Base-by-base conservation (phyloP, 495 filamentous ascomycete species). In the Penicillium nucicola region DNA sequence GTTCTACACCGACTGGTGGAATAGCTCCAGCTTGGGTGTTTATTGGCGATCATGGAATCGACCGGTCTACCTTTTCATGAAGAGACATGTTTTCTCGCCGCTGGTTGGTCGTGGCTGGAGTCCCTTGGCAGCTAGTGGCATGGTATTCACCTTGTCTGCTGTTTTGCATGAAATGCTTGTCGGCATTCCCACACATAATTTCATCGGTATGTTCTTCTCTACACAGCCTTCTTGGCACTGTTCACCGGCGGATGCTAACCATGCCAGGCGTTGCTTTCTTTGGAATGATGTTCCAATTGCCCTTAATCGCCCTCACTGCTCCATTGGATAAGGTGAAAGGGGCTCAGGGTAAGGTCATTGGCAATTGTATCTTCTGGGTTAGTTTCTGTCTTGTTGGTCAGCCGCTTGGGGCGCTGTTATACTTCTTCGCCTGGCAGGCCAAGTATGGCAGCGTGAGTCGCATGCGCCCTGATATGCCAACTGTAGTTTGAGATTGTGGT, bases 21-120 rank as follows among this genome's bases (percentile, higher is more conserved):
- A 98, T 61, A 89, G 85, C 37, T 83, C 84, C 13, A 88, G 84
- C 52, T 71, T 97, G 3, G 89, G 92, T 3, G 77, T 76, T 7
- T 98, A 98, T 74, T 98, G 93, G 93, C 80, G 89, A 18, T 88
- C 86, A 0, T 98, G 93, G 93, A 98, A 98, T 64, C 95, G 93
- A 58, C 93, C 93, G 2, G 92, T 97, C 10, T 95, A 95, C 63
- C 80, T 89, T 40, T 98, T 95, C 69, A 96, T 98, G 89, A 89
- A 86, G 58, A 72, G 93, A 33, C 93, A 98, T 65, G 81, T 98
- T 23, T 96, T 89, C 72, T 82, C 84, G 19, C 93, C 93, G 0
- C 71, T 97, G 40, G 80, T 93, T 15, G 86, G 87, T 3, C 78
- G 92, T 37, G 93, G 93, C 1, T 90, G 84, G 80, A 85, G 75